These are phyloP conservation scores for Colletotrichum sansevieriae DNA, from an alignment of 2,329 filamentous ascomycete genomes.

Conservation along the genomic window DNA sequence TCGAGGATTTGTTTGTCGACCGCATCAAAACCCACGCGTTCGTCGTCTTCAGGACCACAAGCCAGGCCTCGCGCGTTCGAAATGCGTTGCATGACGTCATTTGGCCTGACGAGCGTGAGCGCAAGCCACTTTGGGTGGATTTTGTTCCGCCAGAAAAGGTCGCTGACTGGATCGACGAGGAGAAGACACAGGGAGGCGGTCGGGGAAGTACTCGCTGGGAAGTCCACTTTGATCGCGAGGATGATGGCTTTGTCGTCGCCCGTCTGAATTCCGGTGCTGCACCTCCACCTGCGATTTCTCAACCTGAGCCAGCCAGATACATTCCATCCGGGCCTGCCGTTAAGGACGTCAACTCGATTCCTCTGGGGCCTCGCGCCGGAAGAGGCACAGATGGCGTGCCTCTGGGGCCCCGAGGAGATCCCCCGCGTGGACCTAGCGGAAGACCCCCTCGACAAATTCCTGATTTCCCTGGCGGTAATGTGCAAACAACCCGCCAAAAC, in stretches of 20 bases:
- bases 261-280: constrained; percentile 56
- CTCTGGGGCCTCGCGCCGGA: constrained; percentile 50
- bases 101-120: constrained; percentile 89
- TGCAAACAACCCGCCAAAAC: constrained; percentile 54
- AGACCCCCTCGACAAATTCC: constrained; percentile 31
- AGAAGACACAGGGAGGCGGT: constrained; percentile 64
- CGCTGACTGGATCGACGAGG: constrained; percentile 78
- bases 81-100: constrained; percentile 80
- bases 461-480: constrained; percentile 44
- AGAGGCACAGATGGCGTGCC: constrained; percentile 43
- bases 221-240: constrained; percentile 74
- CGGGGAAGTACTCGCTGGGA: constrained; percentile 73
- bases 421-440: constrained; percentile 48
- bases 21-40: constrained; percentile 90
- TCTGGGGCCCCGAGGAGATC: constrained; percentile 56
- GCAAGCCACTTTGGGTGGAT: constrained; percentile 89
- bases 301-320: constrained; percentile 26
- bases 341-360: constrained; percentile 51
- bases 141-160: constrained; percentile 86
- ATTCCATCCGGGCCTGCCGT: constrained; percentile 42
- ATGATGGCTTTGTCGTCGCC: constrained; percentile 67
- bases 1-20: constrained; percentile 84
- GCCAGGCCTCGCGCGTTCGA: constrained; percentile 82
- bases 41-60: constrained; percentile 75
- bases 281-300: constrained; percentile 29